Conservation (phyloP, 2,329 filamentous ascomycete genomes). For the Phyllosticta citriasiana region DNA sequence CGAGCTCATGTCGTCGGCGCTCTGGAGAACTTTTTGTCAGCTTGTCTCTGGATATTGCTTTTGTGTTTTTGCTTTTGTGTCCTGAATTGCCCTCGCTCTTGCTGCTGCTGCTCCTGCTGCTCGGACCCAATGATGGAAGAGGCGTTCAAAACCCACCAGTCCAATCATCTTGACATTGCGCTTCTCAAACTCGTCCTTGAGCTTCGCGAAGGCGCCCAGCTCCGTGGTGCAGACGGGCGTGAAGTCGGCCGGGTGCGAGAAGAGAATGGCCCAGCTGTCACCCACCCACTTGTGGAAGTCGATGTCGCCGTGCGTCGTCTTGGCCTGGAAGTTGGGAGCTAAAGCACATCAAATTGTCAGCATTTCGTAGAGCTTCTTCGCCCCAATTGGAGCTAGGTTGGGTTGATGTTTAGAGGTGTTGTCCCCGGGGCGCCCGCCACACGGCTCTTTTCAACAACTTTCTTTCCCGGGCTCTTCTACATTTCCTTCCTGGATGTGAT, state of each 20-base stretch:
- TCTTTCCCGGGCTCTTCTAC: not conserved
- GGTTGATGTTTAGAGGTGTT: not conserved
- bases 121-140: too few species aligned
- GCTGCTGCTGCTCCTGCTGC: too few species aligned
- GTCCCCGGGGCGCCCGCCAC: too few species aligned
- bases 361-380: not conserved
- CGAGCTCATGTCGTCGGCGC: constrained; percentile 10
- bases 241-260: constrained; percentile 58
- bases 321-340: constrained; percentile 60
- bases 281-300: constrained; percentile 65
- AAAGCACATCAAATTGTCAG: not conserved
- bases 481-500: not conserved
- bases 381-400: not conserved
- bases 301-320: constrained; percentile 56
- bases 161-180: constrained; percentile 54
- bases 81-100: constrained; percentile 14
- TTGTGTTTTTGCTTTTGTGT: constrained; percentile 41
- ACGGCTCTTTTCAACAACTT: too few species aligned
- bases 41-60: too few species aligned
- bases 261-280: constrained; percentile 59
- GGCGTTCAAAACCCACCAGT: constrained; percentile 18
- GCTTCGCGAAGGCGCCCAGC: constrained; percentile 53
- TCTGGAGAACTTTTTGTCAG: not conserved
- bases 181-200: constrained; percentile 54
- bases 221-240: constrained; percentile 54